phyloP scores from a whole-genome alignment of 2,329 filamentous ascomycete genomes.

The Anisogramma anomala region DNA sequence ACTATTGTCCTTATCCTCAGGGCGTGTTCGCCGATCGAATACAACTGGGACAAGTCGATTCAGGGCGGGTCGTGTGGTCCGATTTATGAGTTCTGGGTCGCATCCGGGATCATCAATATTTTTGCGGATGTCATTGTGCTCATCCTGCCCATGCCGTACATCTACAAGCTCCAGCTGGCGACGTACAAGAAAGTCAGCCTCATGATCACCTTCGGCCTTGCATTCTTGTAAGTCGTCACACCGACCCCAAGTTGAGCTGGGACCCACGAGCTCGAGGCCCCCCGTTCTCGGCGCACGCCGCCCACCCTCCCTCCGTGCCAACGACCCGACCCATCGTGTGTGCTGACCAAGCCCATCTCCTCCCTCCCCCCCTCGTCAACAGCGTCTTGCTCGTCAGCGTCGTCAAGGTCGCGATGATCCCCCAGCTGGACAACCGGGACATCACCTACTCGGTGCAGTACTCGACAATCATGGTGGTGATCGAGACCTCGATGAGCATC shows the following conservation, averaged over 20 bases:
- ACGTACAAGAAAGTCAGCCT: conserved; percentile 5
- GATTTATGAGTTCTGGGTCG: not conserved
- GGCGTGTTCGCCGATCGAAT: conserved; percentile 7
- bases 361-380: not conserved
- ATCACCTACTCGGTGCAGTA: conserved; percentile 2
- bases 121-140: conserved; percentile 2
- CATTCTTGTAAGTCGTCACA: conserved; percentile 2
- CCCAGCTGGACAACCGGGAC: conserved; percentile 8
- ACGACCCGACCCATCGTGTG: not conserved
- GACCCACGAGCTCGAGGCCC: not conserved
- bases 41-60: conserved; percentile 6
- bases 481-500: conserved; percentile 6
- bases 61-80: not conserved
- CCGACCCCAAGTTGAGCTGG: not conserved
- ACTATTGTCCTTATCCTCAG: not conserved
- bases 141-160: conserved; percentile 4
- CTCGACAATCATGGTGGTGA: conserved; percentile 7
- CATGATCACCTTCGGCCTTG: conserved; percentile 5
- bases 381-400: conserved; percentile 12
- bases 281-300: not conserved
- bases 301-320: too few relatives aligned
- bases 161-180: conserved; percentile 3
- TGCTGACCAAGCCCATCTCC: not conserved
- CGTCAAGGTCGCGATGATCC: conserved; percentile 7
- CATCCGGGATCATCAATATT: conserved; percentile 1